Base-by-base conservation (phyloP, 2,329 filamentous ascomycete species). In the Botrytis fragariae region DNA sequence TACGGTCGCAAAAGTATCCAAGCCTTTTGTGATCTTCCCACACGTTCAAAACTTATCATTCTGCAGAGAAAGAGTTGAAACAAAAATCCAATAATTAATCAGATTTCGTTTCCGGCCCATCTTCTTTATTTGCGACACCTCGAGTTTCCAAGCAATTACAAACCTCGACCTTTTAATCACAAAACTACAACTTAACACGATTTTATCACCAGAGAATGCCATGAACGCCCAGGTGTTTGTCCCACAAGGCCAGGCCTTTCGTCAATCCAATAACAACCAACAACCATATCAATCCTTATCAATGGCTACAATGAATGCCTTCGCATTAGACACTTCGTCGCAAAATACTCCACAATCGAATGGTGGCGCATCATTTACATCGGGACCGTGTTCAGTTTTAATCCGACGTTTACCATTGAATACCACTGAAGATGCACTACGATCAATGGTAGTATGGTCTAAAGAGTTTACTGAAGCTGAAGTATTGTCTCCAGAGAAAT, bases 381-480 rank as follows among this genome's bases (percentile, higher is more conserved):
- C 76, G 10, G 76, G 83, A 65, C 79, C 82, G 69, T 80, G 83
- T 77, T 79, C 84, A 35, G 83, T 89, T 51, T 79, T 88, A 64
- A 87, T 90, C 74, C 86, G 86, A 70, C 84, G 85, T 75, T 83
- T 91, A 20, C 88, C 88, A 2, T 75, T 83, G 68, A 86, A 87
- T 76, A 88, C 86, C 4, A 85, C 86, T 1, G 85, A 88, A 69
- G 85, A 89, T 69, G 84, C 84, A 37, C 78, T 91, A 69, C 83
- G 85, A 64, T 80, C 88, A 44, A 90, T 90, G 87, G 83, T 88
- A 48, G 83, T 89, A 60, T 90, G 87, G 81, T 88, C 87, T 69
- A 84, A 89, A 76, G 87, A 90, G 54, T 81, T 89, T 20, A 79
- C 84, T 54, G 83, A 84, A 62, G 83, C 87, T 29, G 84, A 89